Evolutionary conservation across 2,329 filamentous ascomycete genomes (phyloP).

Genomic region (Cordyceps cicadae): DNA sequence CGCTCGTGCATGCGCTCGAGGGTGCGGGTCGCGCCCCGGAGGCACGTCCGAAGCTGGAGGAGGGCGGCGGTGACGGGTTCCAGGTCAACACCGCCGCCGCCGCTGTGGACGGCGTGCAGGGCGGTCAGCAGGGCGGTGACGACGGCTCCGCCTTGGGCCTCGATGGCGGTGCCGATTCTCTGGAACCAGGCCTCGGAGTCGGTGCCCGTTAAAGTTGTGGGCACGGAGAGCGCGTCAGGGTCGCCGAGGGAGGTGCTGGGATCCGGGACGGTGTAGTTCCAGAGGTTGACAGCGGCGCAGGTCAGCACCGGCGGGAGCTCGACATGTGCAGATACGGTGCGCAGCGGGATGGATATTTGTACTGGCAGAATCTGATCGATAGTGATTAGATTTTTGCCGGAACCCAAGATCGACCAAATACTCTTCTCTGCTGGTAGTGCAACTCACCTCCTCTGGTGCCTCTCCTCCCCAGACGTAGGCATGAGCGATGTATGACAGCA

Average conservation of each 20-base stretch:
- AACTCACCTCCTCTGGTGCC: conserved; percentile 57
- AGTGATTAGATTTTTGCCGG: neutral
- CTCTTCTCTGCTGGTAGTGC: neutral
- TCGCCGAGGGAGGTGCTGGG: conserved; percentile 44
- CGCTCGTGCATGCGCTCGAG: conserved; percentile 80
- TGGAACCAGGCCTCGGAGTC: conserved; percentile 93
- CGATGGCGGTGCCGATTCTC: conserved; percentile 82
- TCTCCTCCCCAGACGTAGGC: conserved; percentile 85
- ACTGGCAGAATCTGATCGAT: conserved; percentile 52
- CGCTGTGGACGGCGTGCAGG: conserved; percentile 53
- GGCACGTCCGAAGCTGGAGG: conserved; percentile 53
- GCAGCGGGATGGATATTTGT: conserved; percentile 69
- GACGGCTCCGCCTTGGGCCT: conserved; percentile 66
- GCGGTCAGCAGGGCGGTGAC: conserved; percentile 73
- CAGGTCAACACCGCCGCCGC: conserved; percentile 50
- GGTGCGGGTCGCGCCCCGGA: conserved; percentile 59
- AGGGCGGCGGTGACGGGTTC: conserved; percentile 53
- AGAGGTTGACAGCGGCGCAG: conserved; percentile 76
- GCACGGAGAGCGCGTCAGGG: conserved; percentile 59
- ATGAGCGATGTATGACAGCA: conserved; percentile 74
- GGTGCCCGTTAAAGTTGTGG: conserved; percentile 80
- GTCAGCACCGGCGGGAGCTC: conserved; percentile 84
- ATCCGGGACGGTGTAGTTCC: conserved; percentile 65
- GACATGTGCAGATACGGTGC: conserved; percentile 61
- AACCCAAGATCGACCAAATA: neutral